Evolutionary conservation across 495 filamentous ascomycete genomes (phyloP), one percentile per base, ranked within the genome.

Genomic region (Tuber borchii): DNA sequence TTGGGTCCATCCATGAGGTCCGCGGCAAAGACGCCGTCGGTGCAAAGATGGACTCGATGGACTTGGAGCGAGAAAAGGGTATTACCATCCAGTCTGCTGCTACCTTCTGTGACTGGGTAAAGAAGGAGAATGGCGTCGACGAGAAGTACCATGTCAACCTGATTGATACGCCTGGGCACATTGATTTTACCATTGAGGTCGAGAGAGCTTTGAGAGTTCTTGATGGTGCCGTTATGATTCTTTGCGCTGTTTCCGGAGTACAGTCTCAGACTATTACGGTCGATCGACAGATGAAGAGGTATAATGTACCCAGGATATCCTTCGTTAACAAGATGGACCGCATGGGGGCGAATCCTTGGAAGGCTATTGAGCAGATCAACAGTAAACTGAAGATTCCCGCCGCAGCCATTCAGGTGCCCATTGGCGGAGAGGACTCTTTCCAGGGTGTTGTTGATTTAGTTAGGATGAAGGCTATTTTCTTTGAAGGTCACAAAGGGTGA

Each of bases 311-410:
- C 46, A 88, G 96, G 77, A 92, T 99, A 80, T 94, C 91, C 74
- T 99, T 99, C 83, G 88, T 99, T 80, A 99, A 99, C 87, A 99
- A 99, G 88, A 99, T 99, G 96, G 96, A 99, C 82, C 93, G 96
- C 75, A 97, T 97, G 90, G 96, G 96, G 71, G 93, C 96, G 74
- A 98, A 99, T 83, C 96, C 96, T 3, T 99, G 95, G 90, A 97
- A 96, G 86, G 94, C 93, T 1, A 90, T 98, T 69, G 95, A 98
- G 37, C 93, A 97, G 87, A 97, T 99, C 86, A 97, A 97, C 85
- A 89, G 89, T 79, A 98, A 98, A 85, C 88, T 99, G 71, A 92
- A 93, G 85, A 88, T 99, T 22, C 90, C 92, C 8, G 96, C 96
- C 1, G 96, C 96, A 2, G 95, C 96, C 12, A 87, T 99, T 42